Conservation (phyloP, 2,329 filamentous ascomycete genomes). For the Alternaria brassicicola region DNA sequence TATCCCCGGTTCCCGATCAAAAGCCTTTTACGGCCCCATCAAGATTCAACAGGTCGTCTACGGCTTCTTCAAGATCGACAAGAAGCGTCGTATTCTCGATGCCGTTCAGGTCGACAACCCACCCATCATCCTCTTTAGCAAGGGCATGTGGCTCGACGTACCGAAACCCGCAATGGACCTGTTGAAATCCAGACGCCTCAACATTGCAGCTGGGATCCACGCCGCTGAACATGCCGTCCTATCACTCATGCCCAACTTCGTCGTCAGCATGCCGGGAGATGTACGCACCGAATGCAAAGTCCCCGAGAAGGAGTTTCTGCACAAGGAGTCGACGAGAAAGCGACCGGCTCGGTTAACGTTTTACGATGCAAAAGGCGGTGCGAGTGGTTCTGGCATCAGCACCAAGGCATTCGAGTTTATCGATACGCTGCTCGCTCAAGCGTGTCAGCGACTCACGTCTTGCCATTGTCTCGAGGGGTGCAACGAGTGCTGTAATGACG, state of each 20-base stretch:
- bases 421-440: conserved; percentile 76
- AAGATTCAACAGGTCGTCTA: conserved; percentile 88
- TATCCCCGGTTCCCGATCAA: conserved; percentile 67
- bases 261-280: conserved; percentile 87
- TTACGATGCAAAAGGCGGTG: conserved; percentile 92
- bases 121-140: conserved; percentile 80
- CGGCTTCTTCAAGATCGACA: conserved; percentile 97
- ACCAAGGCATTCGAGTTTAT: conserved; percentile 94
- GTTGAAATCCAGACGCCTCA: conserved; percentile 71
- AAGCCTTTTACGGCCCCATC: conserved; percentile 85
- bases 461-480: conserved; percentile 84
- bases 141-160: conserved; percentile 96
- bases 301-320: conserved; percentile 83
- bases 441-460: conserved; percentile 73
- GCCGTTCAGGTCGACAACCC: conserved; percentile 93
- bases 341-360: conserved; percentile 88
- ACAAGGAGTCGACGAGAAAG: conserved; percentile 72
- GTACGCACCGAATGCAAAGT: conserved; percentile 95
- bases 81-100: conserved; percentile 81
- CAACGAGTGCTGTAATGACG: conserved; percentile 85
- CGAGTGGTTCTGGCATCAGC: conserved; percentile 81
- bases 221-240: conserved; percentile 92
- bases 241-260: conserved; percentile 85
- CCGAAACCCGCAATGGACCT: conserved; percentile 80
- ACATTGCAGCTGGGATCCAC: conserved; percentile 89